A percentile compares a stretch with the other conserved stretches of the same genome.
Conservation (phyloP, 1,139 yeast genomes). For the Citeromyces hawaiiensis region DNA sequence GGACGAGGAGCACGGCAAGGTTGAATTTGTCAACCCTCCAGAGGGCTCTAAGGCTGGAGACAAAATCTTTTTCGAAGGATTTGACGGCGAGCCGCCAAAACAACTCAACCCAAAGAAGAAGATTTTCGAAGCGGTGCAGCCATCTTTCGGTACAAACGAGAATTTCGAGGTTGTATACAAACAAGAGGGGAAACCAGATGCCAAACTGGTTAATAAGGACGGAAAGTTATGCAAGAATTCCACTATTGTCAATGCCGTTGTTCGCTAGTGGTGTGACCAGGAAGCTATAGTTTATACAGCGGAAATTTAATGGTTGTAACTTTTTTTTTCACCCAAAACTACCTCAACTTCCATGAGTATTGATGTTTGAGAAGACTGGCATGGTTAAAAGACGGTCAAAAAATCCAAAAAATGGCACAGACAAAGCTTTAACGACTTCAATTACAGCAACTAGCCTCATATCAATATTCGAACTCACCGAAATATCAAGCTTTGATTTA, state of each 20-base stretch:
- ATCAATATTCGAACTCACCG: too few relatives aligned
- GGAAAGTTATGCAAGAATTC: conserved; percentile 65
- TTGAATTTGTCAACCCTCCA: conserved; percentile 94
- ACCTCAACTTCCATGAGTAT: too few relatives aligned
- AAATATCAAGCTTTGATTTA: too few relatives aligned
- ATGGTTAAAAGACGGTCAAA: too few relatives aligned
- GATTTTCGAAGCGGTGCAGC: conserved; percentile 93
- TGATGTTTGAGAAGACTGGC: too few relatives aligned
- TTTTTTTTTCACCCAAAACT: too few relatives aligned
- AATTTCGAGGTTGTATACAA: conserved; percentile 68
- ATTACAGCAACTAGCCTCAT: too few relatives aligned
- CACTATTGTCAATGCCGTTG: conserved; percentile 56
- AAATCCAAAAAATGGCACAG: too few relatives aligned
- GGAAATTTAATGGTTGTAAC: neutral
- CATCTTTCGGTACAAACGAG: conserved; percentile 72
- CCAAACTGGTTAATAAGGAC: conserved; percentile 61
- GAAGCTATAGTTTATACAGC: neutral
- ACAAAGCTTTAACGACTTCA: too few relatives aligned
- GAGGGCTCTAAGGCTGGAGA: conserved; percentile 93
- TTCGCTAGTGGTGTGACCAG: conserved; percentile 30
- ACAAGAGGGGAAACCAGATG: conserved; percentile 64
- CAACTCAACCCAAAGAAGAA: conserved; percentile 97
- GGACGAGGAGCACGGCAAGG: conserved; percentile 35
- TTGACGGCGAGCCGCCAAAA: conserved; percentile 77
- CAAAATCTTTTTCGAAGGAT: conserved; percentile 87